Base-by-base conservation (phyloP, 148 eudicot genomes). In the Camellia japonica region DNA sequence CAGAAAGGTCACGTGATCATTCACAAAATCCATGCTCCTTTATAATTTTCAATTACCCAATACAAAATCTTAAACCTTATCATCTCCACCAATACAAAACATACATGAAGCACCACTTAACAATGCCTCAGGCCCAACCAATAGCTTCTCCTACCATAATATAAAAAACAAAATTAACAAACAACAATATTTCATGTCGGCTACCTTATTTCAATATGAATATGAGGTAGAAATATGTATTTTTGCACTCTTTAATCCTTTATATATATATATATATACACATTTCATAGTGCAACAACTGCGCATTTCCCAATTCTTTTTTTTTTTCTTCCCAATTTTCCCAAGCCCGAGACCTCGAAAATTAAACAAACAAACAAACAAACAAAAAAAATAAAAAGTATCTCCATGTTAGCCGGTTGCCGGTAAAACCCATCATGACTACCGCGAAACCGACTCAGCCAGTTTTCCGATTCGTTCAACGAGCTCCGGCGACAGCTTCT, bases 401-500 rank as follows among this genome's bases (percentile, higher is more conserved):
- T 86, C 87, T 84, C 78, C 70, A 52, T 81, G 78, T 77, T 68
- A 43, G 72, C 72, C 72, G 72, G 72, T 68, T 4, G 74, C 87
- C 80, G 83, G 80, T 77, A 69, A 60, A 80, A 81, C 51, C 79
- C 79, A 80, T 79, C 75, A 86, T 52, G 79, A 85, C 44, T 92
- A 87, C 86, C 85, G 86, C 76, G 83, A 59, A 14, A 90, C 92
- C 84, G 92, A 79, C 79, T 92, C 98, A 41, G 93, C 94, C 80
- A 94, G 88, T 81, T 90, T 88, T 71, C 90, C 92, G 3, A 94
- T 83, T 80, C 81, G 90, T 69, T 87, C 87, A 70, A 86, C 86
- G 30, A 94, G 59, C 88, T 92, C 91, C 79, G 97, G 92, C 52
- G 97, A 90, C 68, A 92, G 60, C 52, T 88, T 87, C 82, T 86